Conservation (phyloP, 2,329 filamentous ascomycete genomes). For the Drechslerella stenobrocha region DNA sequence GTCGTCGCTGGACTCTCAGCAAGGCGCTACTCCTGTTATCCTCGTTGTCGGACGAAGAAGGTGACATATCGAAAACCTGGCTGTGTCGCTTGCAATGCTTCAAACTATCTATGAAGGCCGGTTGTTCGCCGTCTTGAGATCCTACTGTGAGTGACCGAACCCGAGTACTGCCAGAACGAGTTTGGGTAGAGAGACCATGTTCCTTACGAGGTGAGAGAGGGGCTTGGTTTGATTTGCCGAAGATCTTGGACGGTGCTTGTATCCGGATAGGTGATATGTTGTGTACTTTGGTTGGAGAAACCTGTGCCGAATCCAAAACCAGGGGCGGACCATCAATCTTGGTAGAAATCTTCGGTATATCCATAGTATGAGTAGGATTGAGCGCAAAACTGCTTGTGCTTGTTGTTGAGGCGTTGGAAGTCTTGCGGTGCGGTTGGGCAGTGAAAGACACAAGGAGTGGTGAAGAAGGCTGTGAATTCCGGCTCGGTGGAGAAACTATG, state of each 20-base stretch:
- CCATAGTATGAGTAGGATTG: slow-evolving; percentile 58
- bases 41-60: slow-evolving; percentile 96
- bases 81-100: slow-evolving; percentile 82
- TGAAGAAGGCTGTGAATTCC: slow-evolving; percentile 80
- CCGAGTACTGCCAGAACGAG: slow-evolving; percentile 60
- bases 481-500: slow-evolving; percentile 81
- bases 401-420: slow-evolving; percentile 63
- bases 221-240: slow-evolving; percentile 57
- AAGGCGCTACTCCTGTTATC: slow-evolving; percentile 88
- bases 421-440: slow-evolving; percentile 80
- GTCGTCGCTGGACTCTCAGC: slow-evolving; percentile 84
- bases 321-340: slow-evolving; percentile 53
- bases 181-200: slow-evolving; percentile 43
- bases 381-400: slow-evolving; percentile 60
- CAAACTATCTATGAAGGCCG: slow-evolving; percentile 67
- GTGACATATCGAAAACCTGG: slow-evolving; percentile 93
- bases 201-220: slow-evolving; percentile 53
- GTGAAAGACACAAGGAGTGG: slow-evolving; percentile 97
- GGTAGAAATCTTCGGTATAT: slow-evolving; percentile 65
- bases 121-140: slow-evolving; percentile 84
- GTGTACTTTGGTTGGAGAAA: slow-evolving; percentile 64
- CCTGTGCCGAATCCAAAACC: slow-evolving; percentile 56
- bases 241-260: slow-evolving; percentile 45
- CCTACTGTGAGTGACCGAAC: slow-evolving; percentile 89
- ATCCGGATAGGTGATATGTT: slow-evolving; percentile 55